Evolutionary conservation across 2,329 filamentous ascomycete species (phyloP), one percentile per base, ranked within the genome.

Genomic region (Fusarium sp.): DNA sequence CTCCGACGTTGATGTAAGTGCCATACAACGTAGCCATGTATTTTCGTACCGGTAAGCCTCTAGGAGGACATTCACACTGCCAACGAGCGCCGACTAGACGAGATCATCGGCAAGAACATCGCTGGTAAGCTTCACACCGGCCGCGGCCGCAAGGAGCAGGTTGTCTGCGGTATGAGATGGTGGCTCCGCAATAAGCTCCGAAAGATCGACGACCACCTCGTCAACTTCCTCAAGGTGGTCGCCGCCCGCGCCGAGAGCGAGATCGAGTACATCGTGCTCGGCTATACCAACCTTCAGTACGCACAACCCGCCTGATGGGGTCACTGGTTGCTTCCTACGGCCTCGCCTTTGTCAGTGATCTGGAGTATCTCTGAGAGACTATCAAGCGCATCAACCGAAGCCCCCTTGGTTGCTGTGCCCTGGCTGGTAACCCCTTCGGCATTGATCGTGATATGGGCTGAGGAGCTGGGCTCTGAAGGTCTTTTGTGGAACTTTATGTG

Each of bases 51-150:
- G 65, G 74, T 43, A 66, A 26, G 24, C 24, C 8, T 26, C 11
- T 3, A 26, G 24, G 42, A 56, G 18, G 13, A 66, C 55, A 59
- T 91, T 67, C 89, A 91, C 79, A 91, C 90, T 2, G 89, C 89
- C 63, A 92, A 92, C 72, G 90, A 92, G 81, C 88, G 91, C 59
- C 87, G 91, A 7, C 81, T 93, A 4, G 92, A 92, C 58, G 94
- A 97, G 83, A 87, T 97, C 68, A 95, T 97, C 67, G 93, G 94
- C 75, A 95, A 92, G 79, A 88, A 94, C 18, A 20, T 20, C 26
- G 93, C 91, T 1, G 94, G 94, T 26, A 97, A 97, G 84, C 87
- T 97, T 64, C 94, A 97, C 81, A 97, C 94, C 7, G 91, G 91
- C 48, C 91, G 94, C 57, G 94, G 91, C 79, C 88, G 94, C 74